A percentile compares a stretch with the other conserved stretches of the same genome.
Evolutionary conservation across 2,329 filamentous ascomycete genomes (phyloP).

Genomic region (Hortaea sp.): DNA sequence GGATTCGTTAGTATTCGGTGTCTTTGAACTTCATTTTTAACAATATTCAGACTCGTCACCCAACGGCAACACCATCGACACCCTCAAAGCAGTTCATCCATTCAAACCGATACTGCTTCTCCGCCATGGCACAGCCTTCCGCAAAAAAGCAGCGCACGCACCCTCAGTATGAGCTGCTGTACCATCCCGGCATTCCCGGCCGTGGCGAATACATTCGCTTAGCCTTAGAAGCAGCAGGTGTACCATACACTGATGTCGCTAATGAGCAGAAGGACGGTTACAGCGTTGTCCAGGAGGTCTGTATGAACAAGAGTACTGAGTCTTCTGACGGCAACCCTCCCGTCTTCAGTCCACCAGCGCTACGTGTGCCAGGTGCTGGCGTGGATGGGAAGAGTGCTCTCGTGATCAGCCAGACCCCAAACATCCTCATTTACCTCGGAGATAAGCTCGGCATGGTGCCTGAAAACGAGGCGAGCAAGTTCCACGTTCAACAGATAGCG

Average conservation of each 20-base stretch:
- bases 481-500: conserved; percentile 52
- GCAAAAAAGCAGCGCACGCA: conserved; percentile 14
- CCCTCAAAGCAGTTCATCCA: no score
- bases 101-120: neutral
- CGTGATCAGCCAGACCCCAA: conserved; percentile 58
- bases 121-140: conserved; percentile 8
- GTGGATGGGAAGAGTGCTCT: conserved; percentile 44
- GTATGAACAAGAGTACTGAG: conserved; percentile 25
- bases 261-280: conserved; percentile 42
- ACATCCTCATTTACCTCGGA: conserved; percentile 63
- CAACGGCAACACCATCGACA: no score
- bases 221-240: conserved; percentile 57
- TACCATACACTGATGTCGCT: conserved; percentile 54
- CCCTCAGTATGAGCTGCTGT: conserved; percentile 37
- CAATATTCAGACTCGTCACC: no score
- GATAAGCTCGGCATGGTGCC: conserved; percentile 48
- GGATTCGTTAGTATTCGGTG: no score
- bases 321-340: conserved; percentile 49
- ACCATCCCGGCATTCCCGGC: conserved; percentile 63
- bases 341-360: conserved; percentile 54
- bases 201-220: conserved; percentile 67
- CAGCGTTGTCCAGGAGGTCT: conserved; percentile 40
- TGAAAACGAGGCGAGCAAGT: conserved; percentile 36
- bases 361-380: conserved; percentile 41
- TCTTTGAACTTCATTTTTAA: no score